Conservation (phyloP, 306 rosid species). For the Rubus parviflorus region DNA sequence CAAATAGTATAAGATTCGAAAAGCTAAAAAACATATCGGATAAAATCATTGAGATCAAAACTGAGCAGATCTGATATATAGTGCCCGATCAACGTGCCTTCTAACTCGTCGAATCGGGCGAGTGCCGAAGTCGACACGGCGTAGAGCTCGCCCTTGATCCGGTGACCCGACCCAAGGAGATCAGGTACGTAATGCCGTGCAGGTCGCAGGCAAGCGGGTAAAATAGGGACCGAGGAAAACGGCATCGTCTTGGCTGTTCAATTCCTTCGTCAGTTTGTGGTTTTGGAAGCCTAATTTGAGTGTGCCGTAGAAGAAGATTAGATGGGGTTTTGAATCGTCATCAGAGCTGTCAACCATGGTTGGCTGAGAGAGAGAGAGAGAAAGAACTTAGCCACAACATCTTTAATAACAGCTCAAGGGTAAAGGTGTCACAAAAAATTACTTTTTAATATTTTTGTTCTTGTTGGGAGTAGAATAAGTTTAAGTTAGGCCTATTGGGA, state of each 20-base stretch:
- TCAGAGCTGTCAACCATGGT: slow-evolving; percentile 1
- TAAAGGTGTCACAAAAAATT: too few relatives aligned
- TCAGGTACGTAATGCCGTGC: slow-evolving; percentile 63
- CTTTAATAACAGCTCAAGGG: too few relatives aligned
- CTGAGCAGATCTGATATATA: too few relatives aligned
- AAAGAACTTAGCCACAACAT: too few relatives aligned
- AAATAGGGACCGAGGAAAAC: slow-evolving; percentile 25
- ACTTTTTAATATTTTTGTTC: too few relatives aligned
- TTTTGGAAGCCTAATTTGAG: slow-evolving; percentile 62
- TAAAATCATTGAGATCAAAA: too few relatives aligned
- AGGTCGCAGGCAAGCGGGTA: slow-evolving; percentile 62
- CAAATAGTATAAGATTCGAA: too few relatives aligned
- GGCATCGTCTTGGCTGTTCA: slow-evolving; percentile 48
- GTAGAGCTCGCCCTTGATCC: slow-evolving; percentile 61
- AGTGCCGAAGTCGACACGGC: slow-evolving; percentile 46
- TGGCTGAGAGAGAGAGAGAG: not conserved
- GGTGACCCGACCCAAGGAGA: slow-evolving; percentile 53
- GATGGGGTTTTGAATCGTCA: slow-evolving; percentile 16
- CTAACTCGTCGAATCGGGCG: slow-evolving; percentile 50
- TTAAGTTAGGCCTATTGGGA: too few relatives aligned
- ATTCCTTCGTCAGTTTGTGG: slow-evolving; percentile 37
- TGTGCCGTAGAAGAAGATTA: slow-evolving; percentile 63
- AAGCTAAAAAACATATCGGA: too few relatives aligned
- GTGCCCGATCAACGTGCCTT: slow-evolving; percentile 41
- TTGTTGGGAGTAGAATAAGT: too few relatives aligned